These are phyloP conservation scores for Melanopsichium pennsylvanicum DNA, from an alignment of 1,284 basidiomycete species.

Conservation along the genomic window DNA sequence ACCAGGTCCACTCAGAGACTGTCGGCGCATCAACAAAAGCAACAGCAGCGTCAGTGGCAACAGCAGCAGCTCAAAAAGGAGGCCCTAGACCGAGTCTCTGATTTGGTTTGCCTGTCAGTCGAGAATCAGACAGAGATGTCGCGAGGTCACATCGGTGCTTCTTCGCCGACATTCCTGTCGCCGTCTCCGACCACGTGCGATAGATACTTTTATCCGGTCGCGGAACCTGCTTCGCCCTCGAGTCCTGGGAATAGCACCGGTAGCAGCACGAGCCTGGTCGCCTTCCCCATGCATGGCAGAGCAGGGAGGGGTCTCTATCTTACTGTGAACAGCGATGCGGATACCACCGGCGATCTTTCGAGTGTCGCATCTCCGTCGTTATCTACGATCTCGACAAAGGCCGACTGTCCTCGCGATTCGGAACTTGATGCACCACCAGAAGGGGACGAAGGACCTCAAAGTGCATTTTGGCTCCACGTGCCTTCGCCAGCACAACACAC, in stretches of 20 bases:
- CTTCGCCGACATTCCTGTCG: slow-evolving; percentile 8
- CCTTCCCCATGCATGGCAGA: background rate
- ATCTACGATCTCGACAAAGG: slow-evolving; percentile 7
- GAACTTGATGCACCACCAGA: background rate
- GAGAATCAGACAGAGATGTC: slow-evolving; percentile 13
- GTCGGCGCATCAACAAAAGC: slow-evolving; percentile 7
- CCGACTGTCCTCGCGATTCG: background rate
- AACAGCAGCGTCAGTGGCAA: too few species aligned
- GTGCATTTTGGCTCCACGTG: background rate
- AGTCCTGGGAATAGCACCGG: slow-evolving; percentile 1
- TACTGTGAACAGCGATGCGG: background rate
- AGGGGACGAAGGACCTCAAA: background rate
- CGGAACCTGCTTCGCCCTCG: slow-evolving; percentile 12
- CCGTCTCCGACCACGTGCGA: slow-evolving; percentile 15
- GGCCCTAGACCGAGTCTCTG: slow-evolving; percentile 27
- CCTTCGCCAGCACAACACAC: too few species aligned
- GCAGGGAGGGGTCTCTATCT: background rate
- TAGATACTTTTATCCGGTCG: slow-evolving; percentile 22
- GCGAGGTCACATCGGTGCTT: background rate
- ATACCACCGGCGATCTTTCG: background rate
- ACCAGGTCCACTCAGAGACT: slow-evolving; percentile 4
- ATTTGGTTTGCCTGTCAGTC: slow-evolving; percentile 27
- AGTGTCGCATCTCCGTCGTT: slow-evolving; percentile 8
- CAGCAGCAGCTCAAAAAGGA: slow-evolving; percentile 20
- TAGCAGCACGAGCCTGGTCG: slow-evolving; percentile 9